Evolutionary conservation across 495 filamentous ascomycete species (phyloP).

Genomic region (Aspergillus olivimuriae): DNA sequence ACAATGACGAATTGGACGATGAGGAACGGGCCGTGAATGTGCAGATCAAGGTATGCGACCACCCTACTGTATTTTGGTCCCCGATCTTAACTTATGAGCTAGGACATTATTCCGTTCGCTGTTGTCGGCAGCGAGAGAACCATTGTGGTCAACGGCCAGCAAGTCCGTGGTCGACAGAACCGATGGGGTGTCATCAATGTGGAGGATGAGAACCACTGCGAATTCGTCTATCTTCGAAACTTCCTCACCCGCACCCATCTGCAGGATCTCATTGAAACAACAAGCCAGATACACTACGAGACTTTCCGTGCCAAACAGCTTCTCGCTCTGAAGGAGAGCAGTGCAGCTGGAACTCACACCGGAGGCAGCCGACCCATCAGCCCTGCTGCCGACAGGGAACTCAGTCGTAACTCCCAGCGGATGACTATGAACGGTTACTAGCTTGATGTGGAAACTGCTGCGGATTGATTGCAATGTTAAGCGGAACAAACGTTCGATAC

Average conservation of each 20-base stretch:
- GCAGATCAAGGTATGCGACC: slow-evolving; percentile 77
- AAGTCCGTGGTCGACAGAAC: slow-evolving; percentile 96
- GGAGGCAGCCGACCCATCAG: slow-evolving; percentile 85
- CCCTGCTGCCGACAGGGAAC: slow-evolving; percentile 85
- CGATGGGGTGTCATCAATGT: slow-evolving; percentile 99
- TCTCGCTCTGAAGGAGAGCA: slow-evolving; percentile 95
- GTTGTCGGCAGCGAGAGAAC: slow-evolving; percentile 97
- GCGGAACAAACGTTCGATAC: slow-evolving; percentile 11
- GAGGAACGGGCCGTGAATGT: slow-evolving; percentile 91
- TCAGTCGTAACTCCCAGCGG: slow-evolving; percentile 93
- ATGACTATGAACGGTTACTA: slow-evolving; percentile 98
- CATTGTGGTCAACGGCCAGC: slow-evolving; percentile 94
- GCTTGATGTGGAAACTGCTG: slow-evolving; percentile 7
- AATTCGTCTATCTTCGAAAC: slow-evolving; percentile 96
- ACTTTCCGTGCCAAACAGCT: slow-evolving; percentile 99
- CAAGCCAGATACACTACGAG: slow-evolving; percentile 99
- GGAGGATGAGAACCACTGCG: slow-evolving; percentile 98
- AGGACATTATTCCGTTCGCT: slow-evolving; percentile 95
- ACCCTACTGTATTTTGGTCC: background rate
- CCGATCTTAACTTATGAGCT: slow-evolving; percentile 17
- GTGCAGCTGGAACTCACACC: slow-evolving; percentile 67
- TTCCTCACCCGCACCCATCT: slow-evolving; percentile 96
- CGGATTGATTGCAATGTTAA: slow-evolving; percentile 8
- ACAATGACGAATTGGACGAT: slow-evolving; percentile 96
- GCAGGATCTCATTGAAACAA: slow-evolving; percentile 97